phyloP scores from a whole-genome alignment of 2,329 filamentous ascomycete species.

The Tolypocladium paradoxum region DNA sequence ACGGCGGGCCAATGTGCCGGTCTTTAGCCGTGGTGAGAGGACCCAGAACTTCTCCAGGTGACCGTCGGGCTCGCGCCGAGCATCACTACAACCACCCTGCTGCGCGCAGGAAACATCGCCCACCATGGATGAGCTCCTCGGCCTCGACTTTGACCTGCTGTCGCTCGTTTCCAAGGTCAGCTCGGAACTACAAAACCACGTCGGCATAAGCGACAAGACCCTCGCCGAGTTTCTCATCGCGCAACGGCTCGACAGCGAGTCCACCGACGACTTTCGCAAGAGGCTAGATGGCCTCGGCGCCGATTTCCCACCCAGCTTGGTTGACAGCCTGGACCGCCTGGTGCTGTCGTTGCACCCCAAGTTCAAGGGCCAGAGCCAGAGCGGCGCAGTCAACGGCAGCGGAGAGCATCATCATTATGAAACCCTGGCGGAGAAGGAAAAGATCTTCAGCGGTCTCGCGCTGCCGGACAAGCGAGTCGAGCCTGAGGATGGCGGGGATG shows the following conservation, averaged over 20 bases:
- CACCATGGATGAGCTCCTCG: constrained; percentile 79
- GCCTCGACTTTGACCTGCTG: constrained; percentile 79
- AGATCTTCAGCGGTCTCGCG: constrained; percentile 82
- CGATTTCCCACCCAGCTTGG: constrained; percentile 72
- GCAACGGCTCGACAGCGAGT: constrained; percentile 66
- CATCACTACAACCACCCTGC: constrained; percentile 5
- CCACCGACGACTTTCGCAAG: constrained; percentile 62
- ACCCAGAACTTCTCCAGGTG: neutral
- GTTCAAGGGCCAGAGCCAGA: constrained; percentile 52
- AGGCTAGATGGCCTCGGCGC: constrained; percentile 67
- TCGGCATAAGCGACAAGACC: constrained; percentile 86
- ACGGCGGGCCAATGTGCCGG: neutral
- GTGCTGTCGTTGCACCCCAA: constrained; percentile 86
- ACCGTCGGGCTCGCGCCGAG: neutral
- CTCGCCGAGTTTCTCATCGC: constrained; percentile 94
- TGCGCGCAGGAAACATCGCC: constrained; percentile 8
- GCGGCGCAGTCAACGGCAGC: constrained; percentile 25
- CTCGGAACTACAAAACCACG: constrained; percentile 86
- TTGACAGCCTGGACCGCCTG: constrained; percentile 85
- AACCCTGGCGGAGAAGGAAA: constrained; percentile 60
- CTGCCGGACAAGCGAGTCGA: constrained; percentile 63
- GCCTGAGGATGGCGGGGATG: constrained; percentile 38
- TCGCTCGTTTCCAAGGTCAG: constrained; percentile 93
- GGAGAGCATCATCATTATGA: constrained; percentile 26
- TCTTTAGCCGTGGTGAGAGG: neutral